Percentiles rank a stretch among this genome's conserved stretches.
phyloP scores from a whole-genome alignment of 2,329 filamentous ascomycete genomes.

The Sphaceloma murrayae region DNA sequence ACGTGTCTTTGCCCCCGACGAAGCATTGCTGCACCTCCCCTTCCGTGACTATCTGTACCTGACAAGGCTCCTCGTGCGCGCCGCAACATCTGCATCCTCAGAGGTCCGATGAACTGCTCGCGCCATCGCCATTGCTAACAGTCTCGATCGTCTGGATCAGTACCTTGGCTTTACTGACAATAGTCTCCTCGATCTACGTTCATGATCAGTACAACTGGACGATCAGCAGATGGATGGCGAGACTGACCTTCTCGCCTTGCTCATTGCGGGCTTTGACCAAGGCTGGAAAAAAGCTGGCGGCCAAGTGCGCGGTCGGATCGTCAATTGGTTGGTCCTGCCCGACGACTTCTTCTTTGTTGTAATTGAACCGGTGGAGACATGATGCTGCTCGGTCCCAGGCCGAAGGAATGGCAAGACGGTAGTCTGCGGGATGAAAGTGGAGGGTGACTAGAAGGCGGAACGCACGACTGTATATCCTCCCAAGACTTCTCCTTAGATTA shows the following conservation, averaged over 20 bases:
- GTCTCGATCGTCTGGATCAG: neutral
- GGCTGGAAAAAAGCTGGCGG: neutral
- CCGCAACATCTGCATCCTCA: too few species aligned
- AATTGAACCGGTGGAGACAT: neutral
- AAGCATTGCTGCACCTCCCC: too few species aligned
- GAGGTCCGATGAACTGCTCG: too few species aligned
- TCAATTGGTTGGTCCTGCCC: neutral
- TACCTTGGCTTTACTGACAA: neutral
- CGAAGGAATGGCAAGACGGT: neutral
- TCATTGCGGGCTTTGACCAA: neutral
- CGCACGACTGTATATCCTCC: neutral
- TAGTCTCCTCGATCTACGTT: neutral
- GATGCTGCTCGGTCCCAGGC: neutral
- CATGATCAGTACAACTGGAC: neutral
- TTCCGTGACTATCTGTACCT: too few species aligned
- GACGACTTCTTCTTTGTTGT: neutral
- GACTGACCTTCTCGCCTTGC: neutral
- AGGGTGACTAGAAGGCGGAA: neutral
- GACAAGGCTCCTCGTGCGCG: too few species aligned
- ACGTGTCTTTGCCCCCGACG: too few species aligned
- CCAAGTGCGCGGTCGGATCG: neutral
- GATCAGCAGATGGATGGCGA: neutral
- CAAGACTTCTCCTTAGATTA: neutral
- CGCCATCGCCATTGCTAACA: too few species aligned
- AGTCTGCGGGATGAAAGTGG: neutral